A percentile compares a stretch with the other conserved stretches of the same genome.
Conservation (phyloP, 257 asterid species). For the Primulina tabacum region DNA sequence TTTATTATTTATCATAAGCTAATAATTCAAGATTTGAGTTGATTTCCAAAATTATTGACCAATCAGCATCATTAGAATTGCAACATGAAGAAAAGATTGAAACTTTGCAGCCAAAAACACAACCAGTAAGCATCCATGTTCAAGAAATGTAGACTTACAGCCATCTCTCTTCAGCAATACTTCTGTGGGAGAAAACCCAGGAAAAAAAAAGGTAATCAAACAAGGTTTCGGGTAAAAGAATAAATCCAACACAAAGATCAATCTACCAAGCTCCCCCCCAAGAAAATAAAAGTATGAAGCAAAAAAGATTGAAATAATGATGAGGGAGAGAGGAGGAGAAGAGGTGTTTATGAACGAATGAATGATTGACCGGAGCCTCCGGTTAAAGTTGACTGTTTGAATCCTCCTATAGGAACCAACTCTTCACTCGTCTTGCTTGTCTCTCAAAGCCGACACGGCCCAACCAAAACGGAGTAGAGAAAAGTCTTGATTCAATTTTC, state of each 20-base stretch:
- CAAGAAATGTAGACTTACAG: constrained; percentile 10
- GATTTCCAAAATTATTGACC: neutral
- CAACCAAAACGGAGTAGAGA: too few relatives aligned
- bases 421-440: neutral
- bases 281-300: neutral
- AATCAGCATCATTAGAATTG: neutral
- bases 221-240: neutral
- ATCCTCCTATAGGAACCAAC: neutral
- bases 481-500: too few relatives aligned
- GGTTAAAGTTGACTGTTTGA: neutral
- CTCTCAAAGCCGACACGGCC: neutral
- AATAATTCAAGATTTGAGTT: neutral
- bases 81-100: neutral
- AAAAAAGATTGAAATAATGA: neutral
- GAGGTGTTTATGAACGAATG: too few relatives aligned
- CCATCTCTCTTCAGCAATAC: neutral
- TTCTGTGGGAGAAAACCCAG: neutral
- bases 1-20: neutral
- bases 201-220: neutral
- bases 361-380: constrained; percentile 9
- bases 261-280: neutral
- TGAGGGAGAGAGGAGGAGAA: neutral
- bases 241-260: neutral
- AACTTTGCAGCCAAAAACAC: neutral
- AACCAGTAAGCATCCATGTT: neutral